phyloP scores from a whole-genome alignment of 2,329 filamentous ascomycete genomes.

The Lachnellula subtilissima region DNA sequence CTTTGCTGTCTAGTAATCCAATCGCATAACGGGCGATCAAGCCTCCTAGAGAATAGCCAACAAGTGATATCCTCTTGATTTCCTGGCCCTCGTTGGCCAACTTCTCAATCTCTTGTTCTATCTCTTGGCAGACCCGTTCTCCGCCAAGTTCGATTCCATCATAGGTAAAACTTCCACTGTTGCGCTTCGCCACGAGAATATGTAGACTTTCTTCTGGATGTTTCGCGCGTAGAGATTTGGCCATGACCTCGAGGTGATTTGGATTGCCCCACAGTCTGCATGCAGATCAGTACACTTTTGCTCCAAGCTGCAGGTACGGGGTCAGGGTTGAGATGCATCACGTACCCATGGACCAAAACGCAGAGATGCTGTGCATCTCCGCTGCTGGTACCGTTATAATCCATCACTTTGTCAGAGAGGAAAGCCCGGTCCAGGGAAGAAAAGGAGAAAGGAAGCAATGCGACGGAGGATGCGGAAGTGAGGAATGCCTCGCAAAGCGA shows the following conservation, averaged over 20 bases:
- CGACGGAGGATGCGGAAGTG: conserved; percentile 29
- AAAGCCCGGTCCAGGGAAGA: conserved; percentile 34
- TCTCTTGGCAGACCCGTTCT: conserved; percentile 62
- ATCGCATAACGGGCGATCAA: conserved; percentile 82
- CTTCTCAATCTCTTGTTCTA: conserved; percentile 56
- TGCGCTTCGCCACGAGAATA: conserved; percentile 67
- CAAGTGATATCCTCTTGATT: conserved; percentile 77
- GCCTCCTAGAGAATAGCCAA: conserved; percentile 87
- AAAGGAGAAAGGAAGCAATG: conserved; percentile 32
- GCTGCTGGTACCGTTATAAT: conserved; percentile 46
- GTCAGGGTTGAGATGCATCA: conserved; percentile 6
- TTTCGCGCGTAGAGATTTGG: conserved; percentile 57
- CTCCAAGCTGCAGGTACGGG: not conserved
- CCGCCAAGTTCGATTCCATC: conserved; percentile 65
- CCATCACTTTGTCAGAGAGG: conserved; percentile 35
- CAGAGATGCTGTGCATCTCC: conserved; percentile 63
- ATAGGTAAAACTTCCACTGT: conserved; percentile 67
- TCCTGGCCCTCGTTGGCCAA: conserved; percentile 59
- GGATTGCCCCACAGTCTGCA: conserved; percentile 74
- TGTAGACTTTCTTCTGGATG: conserved; percentile 61
- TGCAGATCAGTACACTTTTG: conserved; percentile 1
- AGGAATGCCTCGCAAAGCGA: conserved; percentile 36
- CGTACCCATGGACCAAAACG: conserved; percentile 65
- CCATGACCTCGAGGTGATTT: conserved; percentile 63
- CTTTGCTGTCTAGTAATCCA: conserved; percentile 75